Percentiles rank a stretch among this genome's conserved stretches.
phyloP scores from a whole-genome alignment of 2,329 filamentous ascomycete species.

The Aspergillus tubingensis region DNA sequence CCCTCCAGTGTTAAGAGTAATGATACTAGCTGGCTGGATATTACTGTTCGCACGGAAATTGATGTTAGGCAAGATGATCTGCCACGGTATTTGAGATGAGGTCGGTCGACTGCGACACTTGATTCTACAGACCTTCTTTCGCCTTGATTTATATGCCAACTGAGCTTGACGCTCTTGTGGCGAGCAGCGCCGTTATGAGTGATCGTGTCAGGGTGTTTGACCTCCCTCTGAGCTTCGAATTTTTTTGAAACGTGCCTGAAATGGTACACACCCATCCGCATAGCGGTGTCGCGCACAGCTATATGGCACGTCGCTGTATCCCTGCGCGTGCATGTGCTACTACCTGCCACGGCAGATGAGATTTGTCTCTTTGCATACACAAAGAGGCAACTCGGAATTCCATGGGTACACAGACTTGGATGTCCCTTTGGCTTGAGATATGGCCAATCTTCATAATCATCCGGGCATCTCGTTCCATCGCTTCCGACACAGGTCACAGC shows the following conservation, averaged over 20 bases:
- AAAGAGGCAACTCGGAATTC: background rate
- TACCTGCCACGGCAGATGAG: background rate
- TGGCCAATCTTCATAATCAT: background rate
- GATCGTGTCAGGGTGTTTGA: no score
- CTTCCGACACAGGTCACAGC: background rate
- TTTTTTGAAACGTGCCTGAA: background rate
- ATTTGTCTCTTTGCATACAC: background rate
- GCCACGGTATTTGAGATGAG: background rate
- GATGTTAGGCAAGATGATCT: constrained; percentile 26
- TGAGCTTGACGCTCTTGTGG: background rate
- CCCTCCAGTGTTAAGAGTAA: constrained; percentile 4
- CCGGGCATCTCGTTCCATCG: background rate
- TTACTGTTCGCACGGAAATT: constrained; percentile 36
- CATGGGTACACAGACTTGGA: background rate
- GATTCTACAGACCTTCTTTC: background rate
- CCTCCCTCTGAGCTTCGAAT: no score
- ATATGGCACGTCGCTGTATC: background rate
- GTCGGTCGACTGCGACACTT: background rate
- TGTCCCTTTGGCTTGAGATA: background rate
- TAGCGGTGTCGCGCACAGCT: background rate
- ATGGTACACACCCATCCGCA: background rate
- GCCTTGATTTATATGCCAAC: background rate
- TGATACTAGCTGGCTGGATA: constrained; percentile 19
- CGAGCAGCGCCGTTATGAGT: no score
- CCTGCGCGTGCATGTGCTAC: background rate